Conservation (phyloP, 2,329 filamentous ascomycete genomes). For the Dactylellina cionopaga region DNA sequence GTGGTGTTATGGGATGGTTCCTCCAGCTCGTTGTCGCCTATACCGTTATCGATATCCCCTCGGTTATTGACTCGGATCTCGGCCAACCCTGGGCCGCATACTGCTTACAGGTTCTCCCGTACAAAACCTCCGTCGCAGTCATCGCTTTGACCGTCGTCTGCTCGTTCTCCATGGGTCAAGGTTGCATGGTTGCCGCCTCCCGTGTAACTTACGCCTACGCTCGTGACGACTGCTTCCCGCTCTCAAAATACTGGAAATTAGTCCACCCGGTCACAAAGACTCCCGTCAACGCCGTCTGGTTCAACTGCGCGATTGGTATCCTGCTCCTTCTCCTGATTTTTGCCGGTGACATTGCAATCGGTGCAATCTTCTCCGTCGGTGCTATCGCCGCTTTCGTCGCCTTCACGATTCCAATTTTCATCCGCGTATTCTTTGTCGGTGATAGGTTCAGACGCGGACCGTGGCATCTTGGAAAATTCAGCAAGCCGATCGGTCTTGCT, state of each 20-base stretch:
- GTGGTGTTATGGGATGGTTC: constrained; percentile 76
- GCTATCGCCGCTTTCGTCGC: constrained; percentile 74
- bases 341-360: constrained; percentile 70
- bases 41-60: constrained; percentile 72
- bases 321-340: constrained; percentile 73
- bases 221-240: constrained; percentile 75
- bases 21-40: constrained; percentile 79
- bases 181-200: constrained; percentile 73
- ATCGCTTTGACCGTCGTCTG: constrained; percentile 74
- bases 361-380: constrained; percentile 76
- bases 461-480: constrained; percentile 73
- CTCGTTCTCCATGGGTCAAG: constrained; percentile 77
- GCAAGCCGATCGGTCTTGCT: constrained; percentile 67
- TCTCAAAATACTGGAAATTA: constrained; percentile 68
- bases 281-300: constrained; percentile 76
- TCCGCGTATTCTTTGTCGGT: constrained; percentile 70
- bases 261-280: constrained; percentile 72
- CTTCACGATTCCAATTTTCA: constrained; percentile 69
- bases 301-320: constrained; percentile 71
- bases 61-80: constrained; percentile 69
- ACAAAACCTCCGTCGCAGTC: constrained; percentile 70
- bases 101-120: constrained; percentile 72
- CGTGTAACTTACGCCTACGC: constrained; percentile 78
- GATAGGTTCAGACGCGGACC: constrained; percentile 73
- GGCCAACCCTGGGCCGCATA: constrained; percentile 78